phyloP scores from a whole-genome alignment of 495 filamentous ascomycete species.

The Rostrohypoxylon terebratum region DNA sequence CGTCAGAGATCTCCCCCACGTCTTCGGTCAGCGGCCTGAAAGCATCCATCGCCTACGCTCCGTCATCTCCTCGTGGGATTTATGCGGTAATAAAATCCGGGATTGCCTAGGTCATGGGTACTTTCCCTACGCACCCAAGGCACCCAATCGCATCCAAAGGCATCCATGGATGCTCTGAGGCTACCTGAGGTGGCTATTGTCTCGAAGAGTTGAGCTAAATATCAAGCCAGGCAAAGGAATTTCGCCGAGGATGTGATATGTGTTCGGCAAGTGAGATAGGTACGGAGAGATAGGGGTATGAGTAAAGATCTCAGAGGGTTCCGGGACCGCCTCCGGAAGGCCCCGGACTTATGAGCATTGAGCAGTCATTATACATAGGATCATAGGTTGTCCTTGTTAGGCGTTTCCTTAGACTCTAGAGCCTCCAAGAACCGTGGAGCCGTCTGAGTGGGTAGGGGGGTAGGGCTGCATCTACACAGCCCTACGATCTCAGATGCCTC shows the following conservation, averaged over 20 bases:
- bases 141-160: too few relatives aligned
- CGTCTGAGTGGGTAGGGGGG: background rate
- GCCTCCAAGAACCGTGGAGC: background rate
- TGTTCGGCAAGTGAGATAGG: background rate
- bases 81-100: constrained; percentile 18
- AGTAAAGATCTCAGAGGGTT: background rate
- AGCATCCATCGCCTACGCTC: background rate
- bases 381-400: background rate
- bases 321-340: background rate
- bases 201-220: too few relatives aligned
- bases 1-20: constrained; percentile 31
- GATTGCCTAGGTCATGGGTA: background rate
- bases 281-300: background rate
- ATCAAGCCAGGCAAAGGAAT: background rate
- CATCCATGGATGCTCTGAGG: too few relatives aligned
- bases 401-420: background rate
- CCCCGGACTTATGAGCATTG: background rate
- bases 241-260: background rate
- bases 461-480: constrained; percentile 4
- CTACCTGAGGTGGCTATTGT: too few relatives aligned
- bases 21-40: constrained; percentile 23
- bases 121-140: too few relatives aligned
- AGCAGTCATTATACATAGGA: too few relatives aligned
- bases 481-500: background rate
- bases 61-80: constrained; percentile 16